Evolutionary conservation across 2,329 filamentous ascomycete species (phyloP), one percentile per base, ranked within the genome.

Genomic region (Fusarium sacchari): DNA sequence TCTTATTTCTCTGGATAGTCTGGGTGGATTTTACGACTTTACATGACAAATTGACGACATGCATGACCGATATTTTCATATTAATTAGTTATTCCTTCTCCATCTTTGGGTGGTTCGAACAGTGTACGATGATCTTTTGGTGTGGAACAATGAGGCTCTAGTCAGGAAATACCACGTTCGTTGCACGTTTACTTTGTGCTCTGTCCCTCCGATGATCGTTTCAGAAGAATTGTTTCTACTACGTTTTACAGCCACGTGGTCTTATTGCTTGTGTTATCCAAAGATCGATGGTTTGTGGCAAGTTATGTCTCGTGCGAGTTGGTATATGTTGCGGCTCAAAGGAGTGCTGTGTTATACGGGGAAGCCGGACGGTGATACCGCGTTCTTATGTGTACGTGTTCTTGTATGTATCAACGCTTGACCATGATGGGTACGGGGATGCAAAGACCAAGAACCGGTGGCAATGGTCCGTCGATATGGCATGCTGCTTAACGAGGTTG

Each of bases 161-260:
- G 58, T 57, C 42, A 47, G 44, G 42, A 60, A 64, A 73, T 74
- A 69, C 59, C 36, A 60, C 53, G n/a, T 57, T 74, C 55, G 67
- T 73, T 73, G 50, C 34, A 72, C 67, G 36, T 61, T 46, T 12
- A 56, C 13, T n/a, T 36, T 66, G 34, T 71, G 39, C 28, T 66
- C 43, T 73, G 65, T 70, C 43, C 43, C 36, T 60, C 60, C 20
- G 32, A 32, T 49, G 34, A 72, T 71, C 42, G 43, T 52, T 62
- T 56, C 40, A 63, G 32, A 40, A 62, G 53, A 53, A 52, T 60
- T 39, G 40, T 15, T 22, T 44, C 44, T 71, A 28, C 57, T 56
- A 71, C 47, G 47, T 67, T 62, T 52, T 59, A 73, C 70, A 73
- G 62, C 52, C 67, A 71, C 57, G 61, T 71, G 66, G 60, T 49